Percentiles rank a stretch among this genome's conserved stretches.
phyloP scores from a whole-genome alignment of 306 rosid species.

The Gillenia trifoliata region DNA sequence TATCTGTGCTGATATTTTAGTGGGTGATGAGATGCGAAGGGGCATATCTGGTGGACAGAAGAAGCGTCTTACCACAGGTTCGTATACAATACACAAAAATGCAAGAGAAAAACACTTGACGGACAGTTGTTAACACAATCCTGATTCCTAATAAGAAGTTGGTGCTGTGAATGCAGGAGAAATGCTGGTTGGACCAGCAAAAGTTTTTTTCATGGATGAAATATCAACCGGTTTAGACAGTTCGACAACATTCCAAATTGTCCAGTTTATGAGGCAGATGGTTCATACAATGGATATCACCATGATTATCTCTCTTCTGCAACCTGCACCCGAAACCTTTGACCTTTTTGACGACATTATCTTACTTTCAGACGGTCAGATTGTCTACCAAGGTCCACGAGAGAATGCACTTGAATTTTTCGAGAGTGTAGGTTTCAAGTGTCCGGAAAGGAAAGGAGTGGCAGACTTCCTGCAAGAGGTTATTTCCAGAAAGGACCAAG shows the following conservation, averaged over 20 bases:
- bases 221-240: slow-evolving; percentile 15
- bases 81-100: background rate
- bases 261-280: slow-evolving; percentile 3
- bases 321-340: slow-evolving; percentile 13
- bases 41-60: slow-evolving; percentile 81
- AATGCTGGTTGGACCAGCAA: slow-evolving; percentile 11
- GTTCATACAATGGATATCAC: slow-evolving; percentile 9
- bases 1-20: slow-evolving; percentile 61
- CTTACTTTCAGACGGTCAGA: slow-evolving; percentile 9
- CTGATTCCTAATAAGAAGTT: no score
- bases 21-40: slow-evolving; percentile 76
- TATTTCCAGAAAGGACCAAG: slow-evolving; percentile 59
- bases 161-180: slow-evolving; percentile 3
- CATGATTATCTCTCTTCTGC: slow-evolving; percentile 1
- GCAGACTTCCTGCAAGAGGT: slow-evolving; percentile 29
- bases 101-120: background rate
- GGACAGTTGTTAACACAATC: background rate
- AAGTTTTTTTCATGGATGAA: slow-evolving; percentile 7
- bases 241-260: slow-evolving; percentile 3
- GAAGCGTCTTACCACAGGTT: slow-evolving; percentile 66
- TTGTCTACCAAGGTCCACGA: slow-evolving; percentile 14
- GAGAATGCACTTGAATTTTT: slow-evolving; percentile 11
- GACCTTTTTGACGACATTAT: slow-evolving; percentile 9
- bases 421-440: slow-evolving; percentile 8
- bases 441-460: slow-evolving; percentile 10